Conservation (phyloP, 306 rosid genomes). For the Vachellia pachyceras region DNA sequence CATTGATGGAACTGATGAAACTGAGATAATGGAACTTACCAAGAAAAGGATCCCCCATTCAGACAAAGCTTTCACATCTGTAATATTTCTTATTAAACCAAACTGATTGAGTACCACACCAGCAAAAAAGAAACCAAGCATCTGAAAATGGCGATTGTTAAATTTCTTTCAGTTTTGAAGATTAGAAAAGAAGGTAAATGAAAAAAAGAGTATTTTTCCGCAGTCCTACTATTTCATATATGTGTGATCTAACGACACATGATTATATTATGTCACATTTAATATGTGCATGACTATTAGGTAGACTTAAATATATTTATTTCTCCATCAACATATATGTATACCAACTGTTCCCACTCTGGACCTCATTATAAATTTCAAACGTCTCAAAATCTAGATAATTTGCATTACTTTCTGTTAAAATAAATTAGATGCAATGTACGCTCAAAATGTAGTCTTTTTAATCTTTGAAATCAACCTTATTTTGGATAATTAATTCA, state of each 20-base stretch:
- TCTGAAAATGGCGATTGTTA: slow-evolving; percentile 62
- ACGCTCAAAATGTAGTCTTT: no score
- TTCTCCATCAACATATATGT: no score
- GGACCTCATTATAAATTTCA: no score
- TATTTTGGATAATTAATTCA: no score
- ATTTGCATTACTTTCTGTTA: no score
- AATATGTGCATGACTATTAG: background rate
- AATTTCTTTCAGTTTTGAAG: slow-evolving; percentile 20
- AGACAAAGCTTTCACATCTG: slow-evolving; percentile 71
- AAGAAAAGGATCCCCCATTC: slow-evolving; percentile 83
- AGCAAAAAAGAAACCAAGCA: slow-evolving; percentile 74
- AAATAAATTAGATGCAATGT: no score
- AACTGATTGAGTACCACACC: slow-evolving; percentile 73
- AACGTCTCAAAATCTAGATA: no score
- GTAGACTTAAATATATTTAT: slow-evolving; percentile 7
- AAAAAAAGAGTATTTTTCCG: slow-evolving; percentile 12
- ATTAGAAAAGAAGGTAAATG: slow-evolving; percentile 26
- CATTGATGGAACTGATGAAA: background rate
- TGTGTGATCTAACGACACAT: background rate
- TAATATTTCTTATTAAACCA: slow-evolving; percentile 71
- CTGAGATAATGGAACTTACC: slow-evolving; percentile 65
- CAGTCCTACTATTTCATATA: background rate
- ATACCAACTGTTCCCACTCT: no score
- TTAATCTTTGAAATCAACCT: no score
- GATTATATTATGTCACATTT: background rate